Percentiles rank a stretch among this genome's conserved stretches.
Conservation (phyloP, 176 grass and related monocot species). For the Cenchrus americanus region DNA sequence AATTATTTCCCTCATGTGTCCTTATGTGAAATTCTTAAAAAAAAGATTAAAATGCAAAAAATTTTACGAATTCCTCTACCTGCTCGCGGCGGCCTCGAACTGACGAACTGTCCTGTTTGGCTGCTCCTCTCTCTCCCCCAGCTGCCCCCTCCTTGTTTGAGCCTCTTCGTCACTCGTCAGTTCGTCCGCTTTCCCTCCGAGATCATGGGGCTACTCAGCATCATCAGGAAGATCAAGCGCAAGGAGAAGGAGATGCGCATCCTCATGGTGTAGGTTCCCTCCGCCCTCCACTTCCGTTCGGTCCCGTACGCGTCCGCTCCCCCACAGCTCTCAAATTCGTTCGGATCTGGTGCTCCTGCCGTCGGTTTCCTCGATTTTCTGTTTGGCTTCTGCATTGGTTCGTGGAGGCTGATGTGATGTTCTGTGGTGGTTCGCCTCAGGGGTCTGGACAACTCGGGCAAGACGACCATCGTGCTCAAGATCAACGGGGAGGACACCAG, state of each 20-base stretch:
- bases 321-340: not conserved
- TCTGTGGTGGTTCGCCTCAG: conserved; percentile 33
- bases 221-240: conserved; percentile 88
- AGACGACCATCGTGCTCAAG: conserved; percentile 89
- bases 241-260: conserved; percentile 99
- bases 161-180: too few species aligned
- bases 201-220: conserved; percentile 81
- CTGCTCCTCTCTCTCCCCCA: not conserved
- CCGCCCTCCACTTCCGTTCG: not conserved
- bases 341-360: not conserved
- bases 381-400: not conserved
- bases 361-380: not conserved
- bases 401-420: not conserved
- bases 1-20: too few species aligned
- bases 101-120: not conserved
- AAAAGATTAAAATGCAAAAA: too few species aligned
- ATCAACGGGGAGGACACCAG: conserved; percentile 92
- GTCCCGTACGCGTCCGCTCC: not conserved
- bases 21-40: too few species aligned
- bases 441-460: conserved; percentile 85
- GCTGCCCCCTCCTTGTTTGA: too few species aligned
- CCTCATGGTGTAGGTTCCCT: conserved; percentile 82
- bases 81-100: too few species aligned
- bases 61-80: too few species aligned
- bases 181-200: not conserved